Evolutionary conservation across 148 eudicot species (phyloP).

Genomic region (Silene latifolia): DNA sequence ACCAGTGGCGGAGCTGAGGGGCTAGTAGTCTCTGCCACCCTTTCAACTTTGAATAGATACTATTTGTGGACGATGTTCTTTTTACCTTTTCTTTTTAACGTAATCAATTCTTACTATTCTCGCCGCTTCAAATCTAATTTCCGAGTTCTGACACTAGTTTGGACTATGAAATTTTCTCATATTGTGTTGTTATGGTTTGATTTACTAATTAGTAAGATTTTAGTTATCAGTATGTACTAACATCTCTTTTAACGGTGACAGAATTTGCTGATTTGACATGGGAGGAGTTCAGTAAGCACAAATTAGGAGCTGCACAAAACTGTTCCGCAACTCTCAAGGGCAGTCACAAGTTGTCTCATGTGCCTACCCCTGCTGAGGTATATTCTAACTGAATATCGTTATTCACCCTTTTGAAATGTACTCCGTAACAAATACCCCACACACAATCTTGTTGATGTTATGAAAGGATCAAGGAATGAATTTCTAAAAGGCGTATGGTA

Average conservation of each 20-base stretch:
- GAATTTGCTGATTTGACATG: constrained; percentile 92
- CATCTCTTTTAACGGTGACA: constrained; percentile 18
- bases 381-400: neutral
- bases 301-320: constrained; percentile 92
- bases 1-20: neutral
- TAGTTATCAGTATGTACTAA: neutral
- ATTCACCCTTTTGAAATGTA: neutral
- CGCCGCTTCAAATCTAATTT: neutral
- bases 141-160: neutral
- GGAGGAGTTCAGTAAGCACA: constrained; percentile 73
- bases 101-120: neutral
- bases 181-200: neutral
- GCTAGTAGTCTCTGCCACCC: neutral
- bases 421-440: neutral
- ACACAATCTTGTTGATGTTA: neutral
- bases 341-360: constrained; percentile 65
- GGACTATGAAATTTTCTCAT: neutral
- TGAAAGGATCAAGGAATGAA: neutral
- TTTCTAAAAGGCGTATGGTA: neutral
- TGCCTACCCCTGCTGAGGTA: constrained; percentile 66
- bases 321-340: constrained; percentile 94
- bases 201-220: neutral
- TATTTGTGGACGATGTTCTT: neutral
- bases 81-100: neutral
- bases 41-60: neutral